Conservation (phyloP, 192 early-diverging fungal genomes). For the Phycomyces nitens region DNA sequence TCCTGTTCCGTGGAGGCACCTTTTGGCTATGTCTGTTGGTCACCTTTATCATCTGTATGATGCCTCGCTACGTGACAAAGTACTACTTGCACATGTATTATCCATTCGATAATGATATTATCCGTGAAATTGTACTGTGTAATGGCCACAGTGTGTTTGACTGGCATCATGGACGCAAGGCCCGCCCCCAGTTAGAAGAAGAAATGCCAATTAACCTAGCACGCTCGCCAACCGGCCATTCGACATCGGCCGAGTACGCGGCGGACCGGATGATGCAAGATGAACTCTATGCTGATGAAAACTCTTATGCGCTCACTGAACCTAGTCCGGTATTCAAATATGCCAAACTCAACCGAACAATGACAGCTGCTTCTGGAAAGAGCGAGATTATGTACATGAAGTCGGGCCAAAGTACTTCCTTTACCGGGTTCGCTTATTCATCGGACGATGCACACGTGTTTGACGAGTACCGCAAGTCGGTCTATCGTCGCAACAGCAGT, state of each 20-base stretch:
- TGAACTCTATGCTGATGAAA: not conserved
- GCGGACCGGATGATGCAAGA: not conserved
- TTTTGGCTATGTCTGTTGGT: slow-evolving; percentile 72
- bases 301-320: not conserved
- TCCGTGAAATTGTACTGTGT: slow-evolving; percentile 69
- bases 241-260: not conserved
- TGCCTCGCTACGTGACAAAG: slow-evolving; percentile 70
- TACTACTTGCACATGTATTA: slow-evolving; percentile 65
- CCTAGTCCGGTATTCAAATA: not conserved
- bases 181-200: slow-evolving; percentile 13
- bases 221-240: slow-evolving; percentile 7
- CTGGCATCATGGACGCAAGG: slow-evolving; percentile 4
- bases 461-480: slow-evolving; percentile 35
- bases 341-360: slow-evolving; percentile 3
- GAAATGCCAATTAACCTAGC: slow-evolving; percentile 23
- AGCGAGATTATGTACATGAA: slow-evolving; percentile 40
- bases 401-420: slow-evolving; percentile 42
- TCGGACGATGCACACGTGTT: slow-evolving; percentile 41
- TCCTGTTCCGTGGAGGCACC: slow-evolving; percentile 58
- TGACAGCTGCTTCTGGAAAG: slow-evolving; percentile 4
- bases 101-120: slow-evolving; percentile 80
- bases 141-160: slow-evolving; percentile 6
- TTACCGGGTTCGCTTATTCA: slow-evolving; percentile 45
- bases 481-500: slow-evolving; percentile 25
- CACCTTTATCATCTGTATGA: slow-evolving; percentile 58